Evolutionary conservation across 2,329 filamentous ascomycete species (phyloP), one percentile per base, ranked within the genome.

Genomic region (Ophiocordyceps australis): DNA sequence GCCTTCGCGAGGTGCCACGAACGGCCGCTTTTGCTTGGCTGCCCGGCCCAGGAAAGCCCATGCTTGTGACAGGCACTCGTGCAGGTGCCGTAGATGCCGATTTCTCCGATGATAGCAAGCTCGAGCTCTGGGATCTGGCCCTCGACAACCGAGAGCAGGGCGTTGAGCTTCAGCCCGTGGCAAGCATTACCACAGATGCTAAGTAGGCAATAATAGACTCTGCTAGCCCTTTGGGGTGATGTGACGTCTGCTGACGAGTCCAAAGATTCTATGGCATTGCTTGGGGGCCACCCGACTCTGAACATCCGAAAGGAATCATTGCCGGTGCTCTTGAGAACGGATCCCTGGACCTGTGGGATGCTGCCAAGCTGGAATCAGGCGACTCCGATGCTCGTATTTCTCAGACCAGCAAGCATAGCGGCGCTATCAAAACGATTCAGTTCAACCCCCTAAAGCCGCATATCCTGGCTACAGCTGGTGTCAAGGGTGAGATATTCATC

Each of bases 21-120:
- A 98, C 89, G 44, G 89, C 86, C 52, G 79, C 86, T 43, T 98
- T 98, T 53, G 82, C 89, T 46, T 98, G 89, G 86, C 93, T 82
- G 39, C 78, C 85, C 15, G 79, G 74, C 40, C 58, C 80, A 26
- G 66, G 69, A 20, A 71, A 74, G 39, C 83, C 86, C 40, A 63
- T 92, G 39, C 62, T 98, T 36, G 86, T 82, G 32, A 98, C 89
- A 16, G 89, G 89, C 41, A 98, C 89, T 24, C 75, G 85, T 40
- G 85, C 89, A 33, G 89, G 89, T 35, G 89, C 89, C 41, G 83
- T 98, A 22, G 83, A 92, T 54, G 85, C 81, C 40, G 85, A 95
- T 52, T 98, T 98, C 55, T 95, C 89, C 16, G 89, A 89, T 51
- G 85, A 95, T 50, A 94, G 83, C 35, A 86, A 86, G 57, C 61